These are phyloP conservation scores for Amphirosellinia nigrospora DNA, from an alignment of 495 filamentous ascomycete genomes.

Conservation along the genomic window DNA sequence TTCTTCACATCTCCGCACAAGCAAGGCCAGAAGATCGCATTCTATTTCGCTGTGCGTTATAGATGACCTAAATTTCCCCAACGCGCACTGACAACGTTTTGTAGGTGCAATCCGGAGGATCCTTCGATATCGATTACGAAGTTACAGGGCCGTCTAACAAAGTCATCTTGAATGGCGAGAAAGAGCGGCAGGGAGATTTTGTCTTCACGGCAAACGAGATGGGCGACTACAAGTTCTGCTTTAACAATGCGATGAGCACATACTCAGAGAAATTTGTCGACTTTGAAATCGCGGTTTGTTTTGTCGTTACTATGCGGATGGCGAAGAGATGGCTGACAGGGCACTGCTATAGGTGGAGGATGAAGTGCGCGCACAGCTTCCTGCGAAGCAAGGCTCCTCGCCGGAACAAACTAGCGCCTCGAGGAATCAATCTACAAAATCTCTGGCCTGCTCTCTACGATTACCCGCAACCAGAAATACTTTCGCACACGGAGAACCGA, in stretches of 20 bases:
- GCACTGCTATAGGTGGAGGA: slow-evolving; percentile 78
- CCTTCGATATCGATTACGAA: slow-evolving; percentile 93
- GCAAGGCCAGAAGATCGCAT: slow-evolving; percentile 86
- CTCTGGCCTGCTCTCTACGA: slow-evolving; percentile 91
- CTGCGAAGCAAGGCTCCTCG: slow-evolving; percentile 86
- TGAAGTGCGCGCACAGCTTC: slow-evolving; percentile 80
- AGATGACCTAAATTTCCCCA: background rate
- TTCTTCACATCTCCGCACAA: slow-evolving; percentile 84
- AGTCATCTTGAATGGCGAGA: slow-evolving; percentile 82
- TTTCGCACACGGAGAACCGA: slow-evolving; percentile 99
- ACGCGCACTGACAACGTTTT: background rate
- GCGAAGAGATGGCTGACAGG: slow-evolving; percentile 15
- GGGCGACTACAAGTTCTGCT: slow-evolving; percentile 98
- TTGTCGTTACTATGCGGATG: slow-evolving; percentile 1
- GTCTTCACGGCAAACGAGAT: slow-evolving; percentile 93
- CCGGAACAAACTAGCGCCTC: slow-evolving; percentile 91
- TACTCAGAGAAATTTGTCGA: slow-evolving; percentile 98
- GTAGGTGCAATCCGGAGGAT: slow-evolving; percentile 94
- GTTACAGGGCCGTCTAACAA: slow-evolving; percentile 84
- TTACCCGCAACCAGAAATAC: slow-evolving; percentile 97
- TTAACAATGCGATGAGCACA: slow-evolving; percentile 98
- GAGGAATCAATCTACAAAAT: slow-evolving; percentile 97
- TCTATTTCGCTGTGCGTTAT: slow-evolving; percentile 91
- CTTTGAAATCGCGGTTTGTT: slow-evolving; percentile 92
- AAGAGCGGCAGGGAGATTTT: slow-evolving; percentile 96